Percentiles rank a stretch among this genome's conserved stretches.
Evolutionary conservation across 345 rosid species (phyloP).

Genomic region (Citrus sinensis): DVS_A1.0 CM039161.1:23565001-23565500

Average conservation of each 20-base stretch:
- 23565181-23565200: slow-evolving; percentile 33
- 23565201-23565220: slow-evolving; percentile 24
- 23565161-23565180: slow-evolving; percentile 42
- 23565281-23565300: slow-evolving; percentile 11
- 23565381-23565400: slow-evolving; percentile 67
- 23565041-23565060: not conserved
- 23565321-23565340: slow-evolving; percentile 6
- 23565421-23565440: slow-evolving; percentile 23
- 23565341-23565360: slow-evolving; percentile 29
- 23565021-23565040: slow-evolving; percentile 33
- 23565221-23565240: not conserved
- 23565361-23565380: slow-evolving; percentile 96
- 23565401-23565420: slow-evolving; percentile 3
- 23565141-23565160: slow-evolving; percentile 64
- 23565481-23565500: not conserved
- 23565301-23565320: slow-evolving; percentile 7
- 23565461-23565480: not conserved
- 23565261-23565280: slow-evolving; percentile 9
- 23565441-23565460: slow-evolving; percentile 18
- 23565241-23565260: not conserved
- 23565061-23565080: slow-evolving; percentile 6
- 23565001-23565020: slow-evolving; percentile 22
- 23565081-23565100: slow-evolving; percentile 5
- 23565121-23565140: slow-evolving; percentile 7
- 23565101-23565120: slow-evolving; percentile 11